Evolutionary conservation across 805 yeast genomes (phyloP), one percentile per base, ranked within the genome.

Genomic region (Ogataea allantospora): DNA sequence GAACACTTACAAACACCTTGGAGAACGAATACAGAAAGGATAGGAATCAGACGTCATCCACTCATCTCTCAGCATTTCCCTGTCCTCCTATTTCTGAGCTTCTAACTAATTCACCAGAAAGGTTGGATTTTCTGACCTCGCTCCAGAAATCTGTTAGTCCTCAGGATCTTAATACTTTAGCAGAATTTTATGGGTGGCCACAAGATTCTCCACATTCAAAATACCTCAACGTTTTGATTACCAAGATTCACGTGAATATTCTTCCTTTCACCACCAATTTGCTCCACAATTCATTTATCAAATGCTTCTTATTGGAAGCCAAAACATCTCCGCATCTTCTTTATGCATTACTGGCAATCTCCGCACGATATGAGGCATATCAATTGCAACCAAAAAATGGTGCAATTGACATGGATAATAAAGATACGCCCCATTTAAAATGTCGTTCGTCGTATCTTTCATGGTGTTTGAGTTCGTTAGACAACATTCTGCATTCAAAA

Each of bases 261-360:
- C 30, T 62, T 17, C 67, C 68, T n/a, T 63, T 64, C 42, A 53
- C 65, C 14, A 56, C 67, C 2, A 54, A 54, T 27, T 60, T 62
- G 34, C 38, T 62, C 7, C 53, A 58, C 28, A 62, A 60, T 37
- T 56, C 64, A 1, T 58, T 62, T 33, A 58, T 62, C 11, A 55
- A 55, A 16, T 52, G 60, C 19, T 58, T 63, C 30, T 40, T 64
- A 8, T 36, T 54, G 15, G 60, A 58, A 27, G 61, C 66, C 2
- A 60, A 58, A 33, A 67, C 68, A 24, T 83, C 83, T 39, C 71
- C 84, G 0, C 83, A 79, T 53, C 53, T 84, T 9, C 60, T 84
- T 27, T 83, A 84, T 36, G 88, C 89, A 0, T 70, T 83, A 4
- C 54, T 84, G 30, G 86, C 91, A 0, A 81, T 79, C 28, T 85